phyloP scores from a whole-genome alignment of 2,329 filamentous ascomycete genomes.

The Botrytis tulipae region DNA sequence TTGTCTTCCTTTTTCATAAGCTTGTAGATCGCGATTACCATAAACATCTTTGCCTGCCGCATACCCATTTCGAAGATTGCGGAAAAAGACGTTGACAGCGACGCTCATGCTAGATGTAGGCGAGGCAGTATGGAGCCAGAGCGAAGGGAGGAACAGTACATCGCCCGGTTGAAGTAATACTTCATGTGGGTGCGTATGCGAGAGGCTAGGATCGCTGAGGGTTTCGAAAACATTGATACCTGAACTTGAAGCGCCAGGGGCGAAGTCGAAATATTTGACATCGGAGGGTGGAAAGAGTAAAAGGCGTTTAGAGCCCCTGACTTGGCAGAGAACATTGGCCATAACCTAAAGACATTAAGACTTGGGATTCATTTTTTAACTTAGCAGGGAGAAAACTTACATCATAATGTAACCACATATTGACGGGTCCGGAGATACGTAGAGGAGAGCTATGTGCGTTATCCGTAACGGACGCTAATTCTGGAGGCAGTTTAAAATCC shows the following conservation, averaged over 20 bases:
- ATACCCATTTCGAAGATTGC: slow-evolving; percentile 65
- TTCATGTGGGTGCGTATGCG: slow-evolving; percentile 62
- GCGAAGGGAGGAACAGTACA: slow-evolving; percentile 73
- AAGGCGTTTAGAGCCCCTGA: slow-evolving; percentile 70
- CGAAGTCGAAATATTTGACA: slow-evolving; percentile 66
- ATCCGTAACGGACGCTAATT: slow-evolving; percentile 57
- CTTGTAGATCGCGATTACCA: slow-evolving; percentile 79
- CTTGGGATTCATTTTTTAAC: no score
- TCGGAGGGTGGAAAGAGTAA: slow-evolving; percentile 78
- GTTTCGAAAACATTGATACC: slow-evolving; percentile 67
- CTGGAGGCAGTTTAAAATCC: slow-evolving; percentile 68
- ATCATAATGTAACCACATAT: slow-evolving; percentile 91
- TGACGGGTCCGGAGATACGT: slow-evolving; percentile 74
- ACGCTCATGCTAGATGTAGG: slow-evolving; percentile 61
- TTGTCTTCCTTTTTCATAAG: slow-evolving; percentile 76
- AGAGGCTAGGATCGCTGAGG: slow-evolving; percentile 43
- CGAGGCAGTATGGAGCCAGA: slow-evolving; percentile 79
- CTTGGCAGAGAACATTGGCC: slow-evolving; percentile 82
- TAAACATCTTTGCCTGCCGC: slow-evolving; percentile 79
- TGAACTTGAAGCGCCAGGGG: slow-evolving; percentile 77
- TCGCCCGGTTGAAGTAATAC: slow-evolving; percentile 68
- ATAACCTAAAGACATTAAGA: slow-evolving; percentile 58
- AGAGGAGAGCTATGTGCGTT: slow-evolving; percentile 75
- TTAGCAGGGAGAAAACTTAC: slow-evolving; percentile 43
- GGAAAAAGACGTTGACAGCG: slow-evolving; percentile 89